Percentiles rank a stretch among this genome's conserved stretches.
phyloP scores from a whole-genome alignment of 768 basidiomycete species.

The Pisolithus microcarpus region DNA sequence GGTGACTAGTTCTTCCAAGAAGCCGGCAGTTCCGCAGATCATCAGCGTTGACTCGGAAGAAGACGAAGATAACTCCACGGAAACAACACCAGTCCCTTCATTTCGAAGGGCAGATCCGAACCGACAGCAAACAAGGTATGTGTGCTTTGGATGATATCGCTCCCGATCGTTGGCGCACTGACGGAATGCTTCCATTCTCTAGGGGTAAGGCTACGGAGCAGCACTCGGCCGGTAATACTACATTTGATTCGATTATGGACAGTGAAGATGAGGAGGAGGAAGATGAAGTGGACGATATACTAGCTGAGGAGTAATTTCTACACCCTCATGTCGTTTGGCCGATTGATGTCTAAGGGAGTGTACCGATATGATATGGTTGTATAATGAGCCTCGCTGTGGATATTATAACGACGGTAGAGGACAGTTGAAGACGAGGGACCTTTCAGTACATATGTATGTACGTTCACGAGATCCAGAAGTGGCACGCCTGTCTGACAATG shows the following conservation, averaged over 20 bases:
- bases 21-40: slow-evolving; percentile 23
- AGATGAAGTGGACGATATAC: slow-evolving; percentile 41
- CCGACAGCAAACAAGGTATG: slow-evolving; percentile 8
- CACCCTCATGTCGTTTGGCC: not conserved
- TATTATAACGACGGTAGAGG: no score
- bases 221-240: slow-evolving; percentile 11
- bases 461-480: no score
- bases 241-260: slow-evolving; percentile 49
- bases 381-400: no score
- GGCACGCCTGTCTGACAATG: no score
- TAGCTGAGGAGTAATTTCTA: slow-evolving; percentile 25
- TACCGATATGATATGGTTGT: no score
- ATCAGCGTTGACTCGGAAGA: slow-evolving; percentile 25
- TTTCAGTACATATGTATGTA: no score
- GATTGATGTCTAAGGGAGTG: no score
- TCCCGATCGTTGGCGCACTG: not conserved
- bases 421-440: no score
- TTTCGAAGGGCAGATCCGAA: not conserved
- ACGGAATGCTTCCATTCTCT: not conserved
- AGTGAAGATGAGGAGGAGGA: slow-evolving; percentile 43
- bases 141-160: not conserved
- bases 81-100: slow-evolving; percentile 32
- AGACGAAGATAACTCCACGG: slow-evolving; percentile 28
- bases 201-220: slow-evolving; percentile 5
- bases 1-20: slow-evolving; percentile 33